Evolutionary conservation across 129 eudicot species (phyloP), one percentile per base, ranked within the genome.

Genomic region (Helianthus annuus): DNA sequence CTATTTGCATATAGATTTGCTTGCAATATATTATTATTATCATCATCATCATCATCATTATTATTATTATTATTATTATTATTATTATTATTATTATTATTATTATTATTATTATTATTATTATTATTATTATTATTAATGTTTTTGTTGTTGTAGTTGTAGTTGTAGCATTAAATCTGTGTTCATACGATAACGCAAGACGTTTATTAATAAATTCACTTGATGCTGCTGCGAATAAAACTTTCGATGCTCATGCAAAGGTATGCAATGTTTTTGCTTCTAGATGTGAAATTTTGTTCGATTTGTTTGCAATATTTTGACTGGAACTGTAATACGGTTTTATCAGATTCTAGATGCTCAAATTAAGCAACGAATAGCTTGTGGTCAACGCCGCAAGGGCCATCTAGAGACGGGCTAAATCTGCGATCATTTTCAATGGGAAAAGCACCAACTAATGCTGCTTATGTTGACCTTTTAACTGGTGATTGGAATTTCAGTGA

Each of bases 271-370:
- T 68, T 58, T 27, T 27, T 19, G n/a, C 22, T 63, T 71, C 66
- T 56, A 53, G 71, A 14, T 13, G 27, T 58, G 17, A 65, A 40
- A 0, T 46, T 69, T 38, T 8, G 38, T 56, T 49, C 66, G 1
- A 13, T 78, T 1, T 48, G 5, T 36, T 49, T 76, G 15, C 36
- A 12, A 61, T 24, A 13, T 56, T 9, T 22, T 29, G 22, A 68
- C 52, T 15, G 59, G 56, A 69, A 27, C 22, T 64, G 10, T 59
- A 42, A 42, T 1, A 59, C 2, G 16, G n/a, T 70, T 55, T 63
- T 13, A 68, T 78, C 81, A 84, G 85, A 63, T 81, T 54, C 22
- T 80, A 64, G 77, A 77, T 62, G 56, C 78, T 65, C 71, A 70
- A 58, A 49, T 10, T 3, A 65, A 39, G 52, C 64, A 64, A 67